Base-by-base conservation (phyloP, 208 protist genomes). In the Leishmania major region DNA sequence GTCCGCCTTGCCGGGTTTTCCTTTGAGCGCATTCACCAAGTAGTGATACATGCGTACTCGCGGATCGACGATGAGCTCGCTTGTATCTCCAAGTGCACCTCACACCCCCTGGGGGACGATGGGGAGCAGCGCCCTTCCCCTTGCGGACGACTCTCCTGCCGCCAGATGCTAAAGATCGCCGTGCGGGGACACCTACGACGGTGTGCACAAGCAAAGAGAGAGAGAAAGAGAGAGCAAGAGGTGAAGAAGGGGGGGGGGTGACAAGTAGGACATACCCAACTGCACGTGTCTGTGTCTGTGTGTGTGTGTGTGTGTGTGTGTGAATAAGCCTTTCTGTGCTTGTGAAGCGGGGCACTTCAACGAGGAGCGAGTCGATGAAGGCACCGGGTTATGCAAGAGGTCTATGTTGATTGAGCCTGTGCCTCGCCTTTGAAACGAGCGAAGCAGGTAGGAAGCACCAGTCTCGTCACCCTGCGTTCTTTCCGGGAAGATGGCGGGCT, bases 1-100 rank as follows among this genome's bases (percentile, higher is more conserved):
- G 37, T 67, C 66, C 47, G 70, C 31, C 37, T 51, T 43, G 5
- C 53, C 37, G 37, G 49, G 43, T 17, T 57, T 59, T 19, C 59
- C 66, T 4, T 13, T 45, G 6, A 82, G 78, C 0, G 72, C 74
- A 77, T 77, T 66, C 13, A 77, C 25, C 25, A 82, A 43, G 49
- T 70, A 89, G 67, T 79, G 49, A n/a, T 72, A 82, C 67, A 89
- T 84, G 25, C 82, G 37, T 45, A 55, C 17, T 45, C 45, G 40
- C 10, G 28, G 35, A 75, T 37, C 10, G 70, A 17, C 13, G 19
- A 43, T 25, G 70, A 74, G 37, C 69, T 22, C 62, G 35, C 5
- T 17, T 22, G 17, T 28, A 45, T 31, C 3, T 31, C n/a, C 47
- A 62, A 55, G 31, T 59, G 53, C 10, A 25, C 25, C 35, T 51